Base-by-base conservation (phyloP, 2,329 filamentous ascomycete genomes). In the Fusarium sp. region DNA sequence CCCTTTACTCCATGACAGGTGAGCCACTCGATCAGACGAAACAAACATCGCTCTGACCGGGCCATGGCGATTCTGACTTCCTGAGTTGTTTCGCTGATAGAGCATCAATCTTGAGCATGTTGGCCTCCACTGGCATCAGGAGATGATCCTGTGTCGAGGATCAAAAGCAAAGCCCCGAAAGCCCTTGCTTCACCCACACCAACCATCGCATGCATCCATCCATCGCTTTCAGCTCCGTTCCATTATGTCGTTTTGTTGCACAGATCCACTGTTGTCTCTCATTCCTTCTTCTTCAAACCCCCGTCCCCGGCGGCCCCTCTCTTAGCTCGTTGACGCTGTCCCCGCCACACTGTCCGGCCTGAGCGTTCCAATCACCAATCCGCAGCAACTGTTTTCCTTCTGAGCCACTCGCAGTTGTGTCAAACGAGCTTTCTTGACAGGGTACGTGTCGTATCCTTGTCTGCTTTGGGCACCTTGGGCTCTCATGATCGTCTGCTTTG, bases 221-320 rank as follows among this genome's bases (percentile, higher is more conserved):
- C 47, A 50, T 57, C 26, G 39, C 47, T 40, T 55, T 53, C 33
- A 39, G 55, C 47, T 67, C 51, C 57, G 31, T 58, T 51, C 33
- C 43, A n/a, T 40, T 43, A 45, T 54, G 50, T 59, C 45, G 51
- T 45, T 45, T 62, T 38, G 71, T 72, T 51, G 49, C 64, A 67
- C 67, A 61, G 62, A 46, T 72, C 69, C 71, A 73, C 65, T 57
- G 50, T 33, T 67, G 63, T 73, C 63, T 72, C 61, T 62, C 57
- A 43, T 54, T 53, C 64, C 55, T 50, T 60, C 58, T 56, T 66
- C 53, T 53, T 40, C n/a, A 58, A 59, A 44, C 51, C 58, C 59
- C n/a, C 26, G 51, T 26, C 40, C 26, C 62, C 36, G 49, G 49
- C 26, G 22, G 39, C 63, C 59, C 60, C 60, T 62, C 63, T 51